These are phyloP conservation scores for Austroboletus festivus DNA, from an alignment of 768 basidiomycete genomes.

Conservation along the genomic window DNA sequence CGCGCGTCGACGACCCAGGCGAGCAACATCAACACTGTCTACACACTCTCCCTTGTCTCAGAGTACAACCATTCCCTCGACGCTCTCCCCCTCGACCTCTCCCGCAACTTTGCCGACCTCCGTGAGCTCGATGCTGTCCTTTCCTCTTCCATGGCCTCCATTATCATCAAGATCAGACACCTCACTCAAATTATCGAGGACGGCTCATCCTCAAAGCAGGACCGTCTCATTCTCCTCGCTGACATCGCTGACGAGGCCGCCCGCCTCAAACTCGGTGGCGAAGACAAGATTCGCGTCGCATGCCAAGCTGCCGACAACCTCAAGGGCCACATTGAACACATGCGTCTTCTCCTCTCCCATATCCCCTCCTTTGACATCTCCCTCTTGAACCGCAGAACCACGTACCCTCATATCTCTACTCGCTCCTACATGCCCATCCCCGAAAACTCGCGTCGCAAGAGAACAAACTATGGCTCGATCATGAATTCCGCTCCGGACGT, in stretches of 20 bases:
- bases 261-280: conserved; percentile 88
- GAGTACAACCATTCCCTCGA: conserved; percentile 93
- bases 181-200: conserved; percentile 78
- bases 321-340: conserved; percentile 58
- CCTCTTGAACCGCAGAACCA: conserved; percentile 57
- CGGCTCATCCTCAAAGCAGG: conserved; percentile 53
- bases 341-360: conserved; percentile 57
- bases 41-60: conserved; percentile 66
- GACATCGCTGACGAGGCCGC: conserved; percentile 94
- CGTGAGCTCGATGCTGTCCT: conserved; percentile 98
- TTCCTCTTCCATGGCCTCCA: conserved; percentile 77
- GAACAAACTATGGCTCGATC: conserved; percentile 54
- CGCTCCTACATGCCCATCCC: conserved; percentile 66
- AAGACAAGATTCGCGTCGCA: conserved; percentile 97
- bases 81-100: conserved; percentile 90
- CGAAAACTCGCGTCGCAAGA: conserved; percentile 63
- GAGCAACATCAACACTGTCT: conserved; percentile 43
- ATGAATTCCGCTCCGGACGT: conserved; percentile 50
- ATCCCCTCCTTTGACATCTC: conserved; percentile 62
- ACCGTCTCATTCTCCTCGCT: conserved; percentile 80
- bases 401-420: conserved; percentile 73
- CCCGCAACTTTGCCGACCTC: conserved; percentile 91
- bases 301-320: conserved; percentile 89
- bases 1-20: conserved; percentile 29
- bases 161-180: conserved; percentile 73